Base-by-base conservation (phyloP, 805 yeast species). In the Kurtzmaniella cleridarum region DNA sequence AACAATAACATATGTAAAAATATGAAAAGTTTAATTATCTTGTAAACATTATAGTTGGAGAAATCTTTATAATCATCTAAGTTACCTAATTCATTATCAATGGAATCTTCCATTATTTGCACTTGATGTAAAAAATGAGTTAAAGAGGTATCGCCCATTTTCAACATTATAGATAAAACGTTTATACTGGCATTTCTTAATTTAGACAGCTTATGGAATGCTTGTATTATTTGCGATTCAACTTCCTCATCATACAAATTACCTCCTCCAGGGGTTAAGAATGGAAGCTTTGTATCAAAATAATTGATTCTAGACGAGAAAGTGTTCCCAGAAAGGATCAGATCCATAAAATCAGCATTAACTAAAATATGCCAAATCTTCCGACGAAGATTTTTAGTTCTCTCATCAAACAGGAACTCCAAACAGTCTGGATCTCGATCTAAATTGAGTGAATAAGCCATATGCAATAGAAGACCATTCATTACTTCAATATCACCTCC, bases 321-420 rank as follows among this genome's bases (percentile, higher is more conserved):
- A 0, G 75, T 68, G n/a, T 65, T 64, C 0, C 82, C 82, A 30
- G 64, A 54, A 9, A 61, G 59, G 36, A 69, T 51, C 13, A 74
- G 62, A 37, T 72, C 75, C 24, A 55, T 54, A 1, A 62, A 43
- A 45, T 78, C 84, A 34, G 66, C 42, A 1, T 66, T 49, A 14
- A 75, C 57, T 30, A 79, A 53, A 20, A 61, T 58, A 48, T 69
- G 73, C 87, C 87, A 80, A 2, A 78, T 63, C 46, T 78, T 79
- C 46, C 84, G 63, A 69, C 80, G 69, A 4, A 78, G 51, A 44
- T 76, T 73, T 14, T 63, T 57, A 8, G 49, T 36, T 35, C 50
- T 60, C 33, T 41, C 50, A 15, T 54, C 57, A 10, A 33, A n/a
- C 8, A 6, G 24, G 20, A 12, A n/a, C 16, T 16, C 24, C 17